These are phyloP conservation scores for Francoa sonchifolia DNA, from an alignment of 441 rosid species.

Conservation along the genomic window DNA sequence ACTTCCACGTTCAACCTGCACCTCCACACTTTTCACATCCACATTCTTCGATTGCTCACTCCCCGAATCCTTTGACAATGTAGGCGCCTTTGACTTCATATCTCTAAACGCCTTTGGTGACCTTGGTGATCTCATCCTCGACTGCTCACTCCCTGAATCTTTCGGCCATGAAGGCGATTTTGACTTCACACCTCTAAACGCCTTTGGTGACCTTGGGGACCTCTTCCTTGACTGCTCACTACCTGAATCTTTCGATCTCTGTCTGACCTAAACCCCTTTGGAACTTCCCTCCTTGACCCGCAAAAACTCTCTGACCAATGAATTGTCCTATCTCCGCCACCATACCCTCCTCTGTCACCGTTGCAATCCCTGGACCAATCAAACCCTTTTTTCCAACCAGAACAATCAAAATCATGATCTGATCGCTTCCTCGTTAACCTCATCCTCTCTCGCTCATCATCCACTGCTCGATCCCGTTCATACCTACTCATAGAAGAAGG, in stretches of 20 bases:
- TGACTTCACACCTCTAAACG: conserved; percentile 41
- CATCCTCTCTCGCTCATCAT: conserved; percentile 34
- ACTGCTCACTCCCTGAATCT: conserved; percentile 41
- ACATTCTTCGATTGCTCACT: conserved; percentile 49
- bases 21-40: conserved; percentile 20
- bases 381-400: conserved; percentile 40
- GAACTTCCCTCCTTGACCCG: conserved; percentile 69
- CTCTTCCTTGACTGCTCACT: too few species aligned
- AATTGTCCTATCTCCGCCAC: conserved; percentile 21
- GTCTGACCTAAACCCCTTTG: conserved; percentile 80
- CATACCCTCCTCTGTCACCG: conserved; percentile 20
- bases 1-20: conserved; percentile 35
- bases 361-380: conserved; percentile 32
- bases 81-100: conserved; percentile 43
- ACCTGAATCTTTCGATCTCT: too few species aligned
- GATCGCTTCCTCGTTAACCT: conserved; percentile 47
- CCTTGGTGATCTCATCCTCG: conserved; percentile 26
- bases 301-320: conserved; percentile 74
- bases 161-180: conserved; percentile 70
- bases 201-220: conserved; percentile 20
- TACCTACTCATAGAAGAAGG: conserved; percentile 38
- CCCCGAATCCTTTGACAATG: conserved; percentile 50
- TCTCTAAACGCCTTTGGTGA: conserved; percentile 19
- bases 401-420: conserved; percentile 52
- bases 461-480: conserved; percentile 52